These are phyloP conservation scores for Colletotrichum graminicola DNA, from an alignment of 2,329 filamentous ascomycete species.

Conservation along the genomic window DNA sequence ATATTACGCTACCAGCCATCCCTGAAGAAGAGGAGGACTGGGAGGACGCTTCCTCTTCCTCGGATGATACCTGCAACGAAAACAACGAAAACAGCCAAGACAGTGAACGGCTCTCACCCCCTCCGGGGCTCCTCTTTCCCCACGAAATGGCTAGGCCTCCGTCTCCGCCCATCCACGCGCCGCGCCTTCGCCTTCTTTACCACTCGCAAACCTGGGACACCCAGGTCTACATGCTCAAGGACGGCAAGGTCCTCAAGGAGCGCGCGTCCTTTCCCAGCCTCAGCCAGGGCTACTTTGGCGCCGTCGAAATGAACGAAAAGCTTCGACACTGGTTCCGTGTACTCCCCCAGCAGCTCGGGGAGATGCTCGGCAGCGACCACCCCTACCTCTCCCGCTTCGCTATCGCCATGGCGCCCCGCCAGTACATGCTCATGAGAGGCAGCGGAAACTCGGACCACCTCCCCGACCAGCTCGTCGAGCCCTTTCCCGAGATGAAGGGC, in stretches of 20 bases:
- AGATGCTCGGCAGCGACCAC: slow-evolving; percentile 1
- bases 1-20: background rate
- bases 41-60: slow-evolving; percentile 19
- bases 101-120: background rate
- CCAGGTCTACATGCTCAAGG: slow-evolving; percentile 14
- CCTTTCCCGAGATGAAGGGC: slow-evolving; percentile 17
- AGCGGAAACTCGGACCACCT: background rate
- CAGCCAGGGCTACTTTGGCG: slow-evolving; percentile 3
- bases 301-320: background rate
- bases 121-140: slow-evolving; percentile 2
- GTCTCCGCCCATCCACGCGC: slow-evolving; percentile 11
- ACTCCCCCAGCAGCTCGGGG: slow-evolving; percentile 13
- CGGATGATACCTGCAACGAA: background rate
- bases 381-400: slow-evolving; percentile 12
- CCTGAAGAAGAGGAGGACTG: slow-evolving; percentile 19
- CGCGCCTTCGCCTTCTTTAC: slow-evolving; percentile 1
- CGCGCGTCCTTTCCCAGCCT: slow-evolving; percentile 4
- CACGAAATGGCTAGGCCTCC: slow-evolving; percentile 2
- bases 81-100: background rate
- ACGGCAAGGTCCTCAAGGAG: slow-evolving; percentile 23
- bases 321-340: slow-evolving; percentile 8
- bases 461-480: background rate
- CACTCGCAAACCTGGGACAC: slow-evolving; percentile 1
- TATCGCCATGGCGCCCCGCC: slow-evolving; percentile 6
- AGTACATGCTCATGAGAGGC: slow-evolving; percentile 3